These are phyloP conservation scores for Penicillium italicum DNA, from an alignment of 2,329 filamentous ascomycete genomes.

Conservation along the genomic window DNA sequence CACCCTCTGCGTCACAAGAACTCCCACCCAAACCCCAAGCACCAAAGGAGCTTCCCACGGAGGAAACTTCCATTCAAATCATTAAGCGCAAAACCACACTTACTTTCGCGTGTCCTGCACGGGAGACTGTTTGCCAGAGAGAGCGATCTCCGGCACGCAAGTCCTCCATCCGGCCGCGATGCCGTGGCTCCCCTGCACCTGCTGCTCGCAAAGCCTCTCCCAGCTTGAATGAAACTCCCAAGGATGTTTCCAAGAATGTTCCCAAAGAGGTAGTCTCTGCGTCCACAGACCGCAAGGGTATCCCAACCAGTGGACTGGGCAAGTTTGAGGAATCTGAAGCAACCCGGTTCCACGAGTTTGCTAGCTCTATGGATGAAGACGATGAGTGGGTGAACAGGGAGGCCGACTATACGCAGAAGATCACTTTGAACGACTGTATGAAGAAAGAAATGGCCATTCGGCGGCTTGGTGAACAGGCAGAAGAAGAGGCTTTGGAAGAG, in stretches of 20 bases:
- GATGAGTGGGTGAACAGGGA: constrained; percentile 87
- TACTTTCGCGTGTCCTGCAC: constrained; percentile 47
- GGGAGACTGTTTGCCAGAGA: constrained; percentile 27
- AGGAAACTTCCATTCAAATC: constrained; percentile 18
- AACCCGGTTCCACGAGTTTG: constrained; percentile 79
- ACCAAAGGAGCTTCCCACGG: constrained; percentile 12
- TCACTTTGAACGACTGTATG: constrained; percentile 87
- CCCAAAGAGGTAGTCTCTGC: constrained; percentile 10
- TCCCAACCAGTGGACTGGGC: constrained; percentile 37
- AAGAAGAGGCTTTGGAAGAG: constrained; percentile 79
- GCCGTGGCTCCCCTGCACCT: constrained; percentile 42
- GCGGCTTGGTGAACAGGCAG: constrained; percentile 79
- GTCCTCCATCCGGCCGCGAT: constrained; percentile 26
- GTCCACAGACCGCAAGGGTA: constrained; percentile 21
- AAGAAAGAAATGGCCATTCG: constrained; percentile 86
- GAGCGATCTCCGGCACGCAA: constrained; percentile 29
- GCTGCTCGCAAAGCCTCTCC: constrained; percentile 29
- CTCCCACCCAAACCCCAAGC: constrained; percentile 24
- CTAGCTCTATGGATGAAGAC: constrained; percentile 72
- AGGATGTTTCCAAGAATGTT: not conserved
- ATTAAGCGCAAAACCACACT: constrained; percentile 45
- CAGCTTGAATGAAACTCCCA: constrained; percentile 9
- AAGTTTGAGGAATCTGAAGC: constrained; percentile 44
- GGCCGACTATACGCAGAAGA: constrained; percentile 60
- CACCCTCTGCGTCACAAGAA: constrained; percentile 22